Base-by-base conservation (phyloP, 441 rosid species). In the Kokia cookei region DNA sequence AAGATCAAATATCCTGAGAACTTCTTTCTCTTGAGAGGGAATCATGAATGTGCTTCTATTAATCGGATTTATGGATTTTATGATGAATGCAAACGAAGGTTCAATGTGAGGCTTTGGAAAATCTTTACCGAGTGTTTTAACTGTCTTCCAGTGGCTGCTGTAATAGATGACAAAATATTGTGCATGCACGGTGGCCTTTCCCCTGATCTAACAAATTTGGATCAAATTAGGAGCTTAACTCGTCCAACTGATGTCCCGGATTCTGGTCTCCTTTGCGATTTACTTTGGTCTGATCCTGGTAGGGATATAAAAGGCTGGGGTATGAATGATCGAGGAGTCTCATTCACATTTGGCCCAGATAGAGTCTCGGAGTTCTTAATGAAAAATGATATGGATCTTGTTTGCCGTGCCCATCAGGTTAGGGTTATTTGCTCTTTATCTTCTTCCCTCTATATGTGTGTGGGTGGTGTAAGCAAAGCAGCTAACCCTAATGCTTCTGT, bases 131-230 rank as follows among this genome's bases (percentile, higher is more conserved):
- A 89, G 24, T 89, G 93, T 81, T 89, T 89, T 32, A 90, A 90
- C 82, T 90, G 94, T 75, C 88, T 90, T 45, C 94, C 94, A 1
- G 90, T 90, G 75, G 89, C 92, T 19, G 92, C 94, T 55, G 79
- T 86, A 27, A 86, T 90, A 19, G 92, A 90, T 65, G 94, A 90
- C 81, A 86, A 89, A 75, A 90, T 90, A 80, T 80, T 90, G 40
- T 90, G 94, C 80, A 88, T 90, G 94, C 94, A 90, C 60, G 94
- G 94, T 74, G 94, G 94, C 54, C 83, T 90, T 72, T 90, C 94
- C 53, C 94, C 94, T 19, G 92, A 90, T 74, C 54, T 90, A 80
- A 77, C 78, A 10, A 53, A 75, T 77, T 78, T 90, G 82, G 88
- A 90, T 75, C 90, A 90, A 76, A 86, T 88, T 67, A 88, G 88